phyloP scores from a whole-genome alignment of 805 yeast genomes.

The Sugiyamaella chiloensis region DNA sequence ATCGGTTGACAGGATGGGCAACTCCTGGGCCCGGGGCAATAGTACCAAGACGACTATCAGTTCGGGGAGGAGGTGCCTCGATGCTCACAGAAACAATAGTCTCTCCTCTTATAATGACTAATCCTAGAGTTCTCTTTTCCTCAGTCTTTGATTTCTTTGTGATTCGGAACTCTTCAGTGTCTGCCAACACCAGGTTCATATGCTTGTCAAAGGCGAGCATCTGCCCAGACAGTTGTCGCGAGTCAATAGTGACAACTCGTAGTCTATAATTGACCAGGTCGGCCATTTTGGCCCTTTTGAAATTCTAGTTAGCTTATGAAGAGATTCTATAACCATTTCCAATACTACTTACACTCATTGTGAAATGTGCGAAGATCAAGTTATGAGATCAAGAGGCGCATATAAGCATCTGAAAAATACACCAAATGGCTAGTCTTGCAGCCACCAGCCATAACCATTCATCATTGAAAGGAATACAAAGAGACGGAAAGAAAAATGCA shows the following conservation, averaged over 20 bases:
- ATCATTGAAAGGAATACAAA: no score
- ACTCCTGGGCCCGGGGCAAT: constrained; percentile 35
- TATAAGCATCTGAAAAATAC: neutral
- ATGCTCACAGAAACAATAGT: constrained; percentile 69
- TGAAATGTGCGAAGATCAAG: no score
- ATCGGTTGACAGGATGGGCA: constrained; percentile 34
- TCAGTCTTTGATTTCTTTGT: constrained; percentile 60
- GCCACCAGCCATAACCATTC: no score
- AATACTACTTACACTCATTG: constrained; percentile 1
- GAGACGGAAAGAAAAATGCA: no score
- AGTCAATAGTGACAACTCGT: constrained; percentile 71
- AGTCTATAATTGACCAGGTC: constrained; percentile 73
- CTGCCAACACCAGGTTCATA: constrained; percentile 80
- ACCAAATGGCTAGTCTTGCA: neutral
- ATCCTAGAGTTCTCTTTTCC: constrained; percentile 74
- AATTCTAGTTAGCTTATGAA: constrained; percentile 24
- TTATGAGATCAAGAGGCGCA: neutral
- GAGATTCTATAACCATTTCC: neutral
- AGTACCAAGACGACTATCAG: constrained; percentile 33
- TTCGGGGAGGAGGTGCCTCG: constrained; percentile 56
- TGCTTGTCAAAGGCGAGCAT: constrained; percentile 79
- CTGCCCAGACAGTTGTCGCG: constrained; percentile 72
- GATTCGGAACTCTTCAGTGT: constrained; percentile 77
- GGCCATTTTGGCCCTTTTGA: constrained; percentile 50
- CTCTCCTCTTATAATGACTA: constrained; percentile 84